Evolutionary conservation across 2,329 filamentous ascomycete genomes (phyloP), one percentile per base, ranked within the genome.

Genomic region (Dactylellina haptotyla): DNA sequence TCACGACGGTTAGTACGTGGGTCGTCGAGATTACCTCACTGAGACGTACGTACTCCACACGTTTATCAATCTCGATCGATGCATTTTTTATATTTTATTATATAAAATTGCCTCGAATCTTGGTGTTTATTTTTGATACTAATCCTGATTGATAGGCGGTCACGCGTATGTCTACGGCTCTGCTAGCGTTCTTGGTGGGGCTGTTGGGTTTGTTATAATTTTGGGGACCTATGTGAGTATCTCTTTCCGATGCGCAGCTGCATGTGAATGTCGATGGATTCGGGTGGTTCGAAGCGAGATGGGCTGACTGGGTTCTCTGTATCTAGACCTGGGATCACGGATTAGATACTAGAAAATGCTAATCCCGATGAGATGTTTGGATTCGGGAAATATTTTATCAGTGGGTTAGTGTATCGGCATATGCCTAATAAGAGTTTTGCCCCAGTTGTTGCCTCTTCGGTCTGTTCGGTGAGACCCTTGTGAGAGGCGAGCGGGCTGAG

Each of bases 1-100:
- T 87, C 78, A 89, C 88, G 2, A 90, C 88, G 0, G 83, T 90
- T 8, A 89, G 87, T 76, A 90, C 88, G 1, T 90, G 87, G 87
- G 86, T 88, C 23, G 82, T 83, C 5, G 88, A 90, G 79, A 77
- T 90, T 77, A 84, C 82, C 66, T 83, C 83, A 1, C 77, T 90
- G 57, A 80, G 83, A 46, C 82, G 83, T 75, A 51, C 14, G 43
- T 59, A 26, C 26, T 41, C 18, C n/a, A 20, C n/a, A n/a, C n/a
- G n/a, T n/a, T n/a, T n/a, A n/a, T n/a, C n/a, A n/a, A n/a, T n/a
- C n/a, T n/a, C n/a, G n/a, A n/a, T n/a, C n/a, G n/a, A n/a, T 62
- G 26, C 8, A 28, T 26, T 32, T 46, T 28, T 12, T 34, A n/a
- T 51, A 30, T 25, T 30, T 54, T 10, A 20, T 53, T 18, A 39